A percentile compares a stretch with the other conserved stretches of the same genome.
Evolutionary conservation across 2,329 filamentous ascomycete species (phyloP).

Genomic region (Monosporascus sp.): DNA sequence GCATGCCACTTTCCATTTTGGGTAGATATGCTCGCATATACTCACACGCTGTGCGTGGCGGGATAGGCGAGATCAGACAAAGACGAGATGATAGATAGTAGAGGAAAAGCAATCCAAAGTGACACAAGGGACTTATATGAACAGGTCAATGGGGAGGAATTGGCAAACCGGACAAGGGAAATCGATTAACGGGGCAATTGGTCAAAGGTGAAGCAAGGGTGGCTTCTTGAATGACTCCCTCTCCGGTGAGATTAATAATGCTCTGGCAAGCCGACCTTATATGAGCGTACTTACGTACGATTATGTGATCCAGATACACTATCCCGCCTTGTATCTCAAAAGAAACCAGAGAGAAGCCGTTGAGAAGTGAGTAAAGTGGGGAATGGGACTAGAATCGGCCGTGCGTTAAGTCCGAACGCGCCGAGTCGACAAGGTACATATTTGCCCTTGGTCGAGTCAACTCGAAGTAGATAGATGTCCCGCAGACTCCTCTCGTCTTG

Average conservation of each 20-base stretch:
- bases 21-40: conserved; percentile 5
- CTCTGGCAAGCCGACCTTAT: conserved; percentile 16
- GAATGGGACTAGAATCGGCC: conserved; percentile 22
- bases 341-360: conserved; percentile 12
- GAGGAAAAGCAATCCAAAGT: conserved; percentile 2
- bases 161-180: conserved; percentile 6
- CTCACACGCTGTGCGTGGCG: conserved; percentile 8
- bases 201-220: conserved; percentile 2
- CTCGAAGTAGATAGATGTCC: conserved; percentile 14
- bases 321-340: conserved; percentile 24
- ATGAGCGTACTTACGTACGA: conserved; percentile 25
- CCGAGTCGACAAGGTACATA: conserved; percentile 7
- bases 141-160: conserved; percentile 2
- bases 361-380: conserved; percentile 18
- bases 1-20: conserved; percentile 46
- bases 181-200: conserved; percentile 15
- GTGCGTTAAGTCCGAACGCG: conserved; percentile 27
- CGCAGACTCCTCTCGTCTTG: too few species aligned
- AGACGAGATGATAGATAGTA: conserved; percentile 4
- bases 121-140: conserved; percentile 1
- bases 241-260: conserved; percentile 27
- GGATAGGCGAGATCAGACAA: conserved; percentile 1
- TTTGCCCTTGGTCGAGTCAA: conserved; percentile 21
- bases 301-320: conserved; percentile 26
- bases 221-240: conserved; percentile 16